phyloP scores from a whole-genome alignment of 495 filamentous ascomycete species.

The Neurospora sp. region DNA sequence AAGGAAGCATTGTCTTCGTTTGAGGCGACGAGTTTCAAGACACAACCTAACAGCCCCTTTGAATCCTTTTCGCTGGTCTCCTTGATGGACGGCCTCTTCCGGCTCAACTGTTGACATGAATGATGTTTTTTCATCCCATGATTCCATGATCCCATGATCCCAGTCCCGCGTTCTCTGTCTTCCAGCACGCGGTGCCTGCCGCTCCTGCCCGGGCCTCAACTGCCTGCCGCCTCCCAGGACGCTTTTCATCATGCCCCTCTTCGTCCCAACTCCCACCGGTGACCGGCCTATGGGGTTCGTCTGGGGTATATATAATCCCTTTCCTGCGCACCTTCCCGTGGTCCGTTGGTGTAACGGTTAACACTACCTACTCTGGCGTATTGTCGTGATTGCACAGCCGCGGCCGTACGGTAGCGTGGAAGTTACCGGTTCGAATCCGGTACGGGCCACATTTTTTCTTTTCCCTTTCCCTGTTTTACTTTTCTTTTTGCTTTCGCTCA shows the following conservation, averaged over 20 bases:
- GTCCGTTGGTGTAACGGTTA: neutral
- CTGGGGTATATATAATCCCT: neutral
- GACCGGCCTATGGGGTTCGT: neutral
- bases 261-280: neutral
- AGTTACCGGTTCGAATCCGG: neutral
- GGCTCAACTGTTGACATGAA: neutral
- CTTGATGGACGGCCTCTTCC: neutral
- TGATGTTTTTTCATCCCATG: neutral
- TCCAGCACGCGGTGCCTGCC: too few relatives aligned
- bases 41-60: neutral
- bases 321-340: neutral
- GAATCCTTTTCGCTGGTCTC: neutral
- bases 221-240: too few relatives aligned
- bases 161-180: too few relatives aligned
- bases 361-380: neutral
- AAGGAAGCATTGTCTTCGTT: neutral
- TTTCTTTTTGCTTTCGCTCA: neutral
- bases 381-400: too few relatives aligned
- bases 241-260: too few relatives aligned
- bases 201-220: too few relatives aligned
- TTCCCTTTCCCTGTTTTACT: neutral
- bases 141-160: neutral
- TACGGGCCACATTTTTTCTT: neutral
- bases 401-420: too few relatives aligned
- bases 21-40: neutral